Base-by-base conservation (phyloP, 2,329 filamentous ascomycete genomes). In the Paradendryphiella salina region DNA sequence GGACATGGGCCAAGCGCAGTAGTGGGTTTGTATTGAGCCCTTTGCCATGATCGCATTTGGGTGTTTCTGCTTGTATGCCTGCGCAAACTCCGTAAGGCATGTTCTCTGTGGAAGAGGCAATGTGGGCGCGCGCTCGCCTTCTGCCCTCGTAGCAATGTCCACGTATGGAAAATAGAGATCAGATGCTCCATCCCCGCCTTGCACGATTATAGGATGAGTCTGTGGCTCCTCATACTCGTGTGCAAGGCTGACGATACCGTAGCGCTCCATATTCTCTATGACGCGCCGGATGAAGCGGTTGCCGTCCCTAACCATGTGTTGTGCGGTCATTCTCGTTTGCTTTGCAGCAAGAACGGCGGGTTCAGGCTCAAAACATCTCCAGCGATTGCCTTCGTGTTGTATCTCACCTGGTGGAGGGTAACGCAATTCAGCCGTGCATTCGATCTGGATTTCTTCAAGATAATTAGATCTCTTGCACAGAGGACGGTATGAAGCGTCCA, bases 1-100 rank as follows among this genome's bases (percentile, higher is more conserved):
- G 0, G 66, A 65, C 63, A 70, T 70, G 0, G 66, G 65, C 64
- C 65, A 70, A 5, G 65, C 66, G 18, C 65, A 67, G 37, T 70
- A 70, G 20, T 68, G 65, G 0, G 63, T 66, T 14, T 63, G 14
- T 0, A 35, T 44, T 1, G 14, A 35, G 9, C 32, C 41, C 3
- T 44, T 44, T 20, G 65, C 62, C 53, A 66, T 56, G 18, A 68
- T 63, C 0, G 58, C 63, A 7, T 42, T 48, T 0, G 65, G 59
- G 26, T 67, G 20, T 4, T 61, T 52, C 8, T 57, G 34, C 20
- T 66, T 63, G 44, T 52, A 66, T 0, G 31, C 4, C 3, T 48
- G 28, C 1, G 59, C 63, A 21, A 67, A 69, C 1, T 67, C 64
- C 5, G 28, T 1, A 0, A 69, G 46, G 8, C 58, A 66, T 3